Evolutionary conservation across 352 stramenopile genomes (phyloP).

Genomic region (Aphanomyces euteiches): DNA sequence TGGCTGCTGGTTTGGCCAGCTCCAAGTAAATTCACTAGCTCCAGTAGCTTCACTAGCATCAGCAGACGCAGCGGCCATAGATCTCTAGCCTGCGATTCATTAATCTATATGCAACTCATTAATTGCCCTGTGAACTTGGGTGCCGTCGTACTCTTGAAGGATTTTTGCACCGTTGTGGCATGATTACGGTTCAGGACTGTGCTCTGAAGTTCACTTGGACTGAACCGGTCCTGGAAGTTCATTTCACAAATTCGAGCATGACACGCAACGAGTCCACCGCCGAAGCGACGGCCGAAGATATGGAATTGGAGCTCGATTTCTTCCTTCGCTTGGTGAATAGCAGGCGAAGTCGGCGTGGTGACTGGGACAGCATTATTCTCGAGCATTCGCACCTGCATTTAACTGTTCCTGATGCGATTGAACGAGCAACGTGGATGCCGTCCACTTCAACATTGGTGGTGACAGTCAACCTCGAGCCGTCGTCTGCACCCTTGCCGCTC

Average conservation of each 20-base stretch:
- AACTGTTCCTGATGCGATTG: conserved; percentile 17
- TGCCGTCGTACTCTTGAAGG: no score
- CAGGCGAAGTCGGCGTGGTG: conserved; percentile 26
- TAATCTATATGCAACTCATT: background rate
- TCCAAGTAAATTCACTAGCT: conserved; percentile 9
- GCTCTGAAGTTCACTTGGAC: no score
- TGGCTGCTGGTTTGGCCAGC: conserved; percentile 2
- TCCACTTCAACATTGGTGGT: conserved; percentile 10
- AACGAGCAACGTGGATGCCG: conserved; percentile 11
- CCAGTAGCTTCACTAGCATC: background rate
- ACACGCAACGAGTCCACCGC: no score
- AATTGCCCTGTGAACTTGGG: no score
- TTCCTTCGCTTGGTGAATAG: conserved; percentile 24
- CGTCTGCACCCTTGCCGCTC: background rate
- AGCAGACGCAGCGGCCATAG: background rate
- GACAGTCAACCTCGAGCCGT: conserved; percentile 9
- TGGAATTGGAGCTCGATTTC: conserved; percentile 21
- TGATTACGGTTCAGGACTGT: no score
- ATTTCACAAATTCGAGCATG: no score
- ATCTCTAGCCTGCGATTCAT: background rate
- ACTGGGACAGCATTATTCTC: conserved; percentile 29
- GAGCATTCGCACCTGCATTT: conserved; percentile 21
- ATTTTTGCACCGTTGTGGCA: no score
- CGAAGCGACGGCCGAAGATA: no score
- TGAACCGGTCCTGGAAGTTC: no score